These are phyloP conservation scores for Antarctomyces pellizariae DNA, from an alignment of 495 filamentous ascomycete species.

Conservation along the genomic window DNA sequence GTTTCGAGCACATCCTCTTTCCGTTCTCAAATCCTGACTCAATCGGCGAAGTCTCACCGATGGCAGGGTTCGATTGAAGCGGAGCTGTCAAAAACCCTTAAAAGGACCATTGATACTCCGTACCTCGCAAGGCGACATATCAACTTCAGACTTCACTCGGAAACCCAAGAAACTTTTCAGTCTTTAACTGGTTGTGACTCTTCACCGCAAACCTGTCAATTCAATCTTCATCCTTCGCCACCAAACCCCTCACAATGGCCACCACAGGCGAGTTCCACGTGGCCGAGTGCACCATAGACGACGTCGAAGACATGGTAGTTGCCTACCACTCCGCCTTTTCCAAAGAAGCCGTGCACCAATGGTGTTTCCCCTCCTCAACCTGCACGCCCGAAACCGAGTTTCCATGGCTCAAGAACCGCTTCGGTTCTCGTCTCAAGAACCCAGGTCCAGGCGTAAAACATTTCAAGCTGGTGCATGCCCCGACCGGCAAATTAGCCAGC, in stretches of 20 bases:
- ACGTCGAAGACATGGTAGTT: conserved; percentile 6
- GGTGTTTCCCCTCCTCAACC: neutral
- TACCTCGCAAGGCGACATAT: too few relatives aligned
- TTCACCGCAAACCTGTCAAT: neutral
- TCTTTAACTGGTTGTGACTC: neutral
- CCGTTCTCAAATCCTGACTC: too few relatives aligned
- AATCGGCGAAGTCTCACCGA: too few relatives aligned
- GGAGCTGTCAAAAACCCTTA: too few relatives aligned
- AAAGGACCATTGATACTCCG: too few relatives aligned
- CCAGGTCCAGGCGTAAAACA: conserved; percentile 4
- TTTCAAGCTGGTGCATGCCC: conserved; percentile 7
- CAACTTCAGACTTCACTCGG: too few relatives aligned
- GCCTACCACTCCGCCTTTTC: conserved; percentile 8
- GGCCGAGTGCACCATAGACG: conserved; percentile 4
- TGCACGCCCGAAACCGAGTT: neutral
- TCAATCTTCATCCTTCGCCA: neutral
- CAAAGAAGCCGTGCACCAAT: neutral
- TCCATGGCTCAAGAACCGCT: neutral
- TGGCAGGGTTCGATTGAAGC: too few relatives aligned
- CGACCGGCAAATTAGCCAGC: conserved; percentile 3
- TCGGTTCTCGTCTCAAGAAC: neutral
- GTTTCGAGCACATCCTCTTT: too few relatives aligned
- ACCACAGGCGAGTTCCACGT: conserved; percentile 4
- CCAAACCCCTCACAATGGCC: conserved; percentile 2
- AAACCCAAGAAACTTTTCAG: neutral